These are phyloP conservation scores for Entomortierella parvispora DNA, from an alignment of 192 early-diverging fungal species.

Conservation along the genomic window DNA sequence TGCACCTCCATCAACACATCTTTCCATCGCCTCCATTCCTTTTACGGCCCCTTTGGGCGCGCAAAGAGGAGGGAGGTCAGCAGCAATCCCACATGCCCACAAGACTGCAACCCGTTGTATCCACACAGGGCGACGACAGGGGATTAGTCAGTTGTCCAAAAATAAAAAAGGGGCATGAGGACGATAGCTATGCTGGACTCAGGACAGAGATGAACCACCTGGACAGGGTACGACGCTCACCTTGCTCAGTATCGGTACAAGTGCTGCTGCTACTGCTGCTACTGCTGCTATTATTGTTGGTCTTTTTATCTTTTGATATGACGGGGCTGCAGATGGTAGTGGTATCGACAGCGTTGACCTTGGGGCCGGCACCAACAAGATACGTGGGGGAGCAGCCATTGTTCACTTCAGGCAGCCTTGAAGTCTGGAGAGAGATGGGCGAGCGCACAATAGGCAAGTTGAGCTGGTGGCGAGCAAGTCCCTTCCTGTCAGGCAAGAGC, in stretches of 20 bases:
- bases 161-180: constrained; percentile 26
- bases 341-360: not conserved
- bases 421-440: constrained; percentile 27
- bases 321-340: not conserved
- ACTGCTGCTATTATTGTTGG: not conserved
- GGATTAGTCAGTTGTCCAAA: constrained; percentile 32
- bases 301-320: not conserved
- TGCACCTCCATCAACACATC: no score
- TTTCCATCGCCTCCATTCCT: no score
- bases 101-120: no score
- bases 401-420: not conserved
- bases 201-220: constrained; percentile 9
- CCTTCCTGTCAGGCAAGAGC: constrained; percentile 5
- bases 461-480: constrained; percentile 14
- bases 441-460: constrained; percentile 24
- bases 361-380: not conserved
- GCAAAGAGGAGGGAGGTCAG: no score
- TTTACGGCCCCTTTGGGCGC: no score
- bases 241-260: no score
- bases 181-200: no score
- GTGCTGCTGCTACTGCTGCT: not conserved
- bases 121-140: no score
- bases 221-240: not conserved
- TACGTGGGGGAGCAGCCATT: not conserved
- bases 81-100: no score